Evolutionary conservation across 2,329 filamentous ascomycete genomes (phyloP).

Genomic region (Alternaria viburni): DNA sequence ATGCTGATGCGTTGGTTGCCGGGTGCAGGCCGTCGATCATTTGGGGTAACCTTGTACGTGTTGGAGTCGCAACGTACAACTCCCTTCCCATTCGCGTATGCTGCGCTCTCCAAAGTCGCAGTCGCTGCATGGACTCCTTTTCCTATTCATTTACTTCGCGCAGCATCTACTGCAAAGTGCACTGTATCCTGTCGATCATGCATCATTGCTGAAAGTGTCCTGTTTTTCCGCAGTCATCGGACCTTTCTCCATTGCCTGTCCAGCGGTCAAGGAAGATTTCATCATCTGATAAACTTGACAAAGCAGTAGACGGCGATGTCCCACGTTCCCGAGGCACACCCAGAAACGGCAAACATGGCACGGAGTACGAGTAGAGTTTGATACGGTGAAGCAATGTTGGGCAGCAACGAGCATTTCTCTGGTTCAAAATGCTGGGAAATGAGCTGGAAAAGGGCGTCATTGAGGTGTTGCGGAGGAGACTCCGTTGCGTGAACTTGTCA

Average conservation of each 20-base stretch:
- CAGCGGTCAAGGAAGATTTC: background rate
- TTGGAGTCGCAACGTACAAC: background rate
- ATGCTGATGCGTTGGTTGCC: background rate
- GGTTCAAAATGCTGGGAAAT: background rate
- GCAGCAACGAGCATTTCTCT: background rate
- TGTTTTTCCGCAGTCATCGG: background rate
- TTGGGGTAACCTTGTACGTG: background rate
- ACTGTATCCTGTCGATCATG: background rate
- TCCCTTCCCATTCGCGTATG: background rate
- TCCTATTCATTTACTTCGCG: background rate
- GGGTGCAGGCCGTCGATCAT: background rate
- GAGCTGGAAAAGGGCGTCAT: background rate
- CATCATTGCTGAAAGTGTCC: background rate
- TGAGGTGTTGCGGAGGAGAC: background rate
- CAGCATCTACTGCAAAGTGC: background rate
- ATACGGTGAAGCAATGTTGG: slow-evolving; percentile 5
- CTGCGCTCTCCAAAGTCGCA: background rate
- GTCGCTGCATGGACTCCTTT: background rate
- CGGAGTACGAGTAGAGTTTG: background rate
- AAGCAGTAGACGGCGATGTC: background rate
- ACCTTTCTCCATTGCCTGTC: background rate
- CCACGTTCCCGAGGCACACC: background rate
- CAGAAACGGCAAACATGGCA: background rate
- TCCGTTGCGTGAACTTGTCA: slow-evolving; percentile 1
- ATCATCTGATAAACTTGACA: background rate